Percentiles rank a stretch among this genome's conserved stretches.
Evolutionary conservation across 2,329 filamentous ascomycete species (phyloP).

Genomic region (Ophiostoma himal-ulmi): DNA sequence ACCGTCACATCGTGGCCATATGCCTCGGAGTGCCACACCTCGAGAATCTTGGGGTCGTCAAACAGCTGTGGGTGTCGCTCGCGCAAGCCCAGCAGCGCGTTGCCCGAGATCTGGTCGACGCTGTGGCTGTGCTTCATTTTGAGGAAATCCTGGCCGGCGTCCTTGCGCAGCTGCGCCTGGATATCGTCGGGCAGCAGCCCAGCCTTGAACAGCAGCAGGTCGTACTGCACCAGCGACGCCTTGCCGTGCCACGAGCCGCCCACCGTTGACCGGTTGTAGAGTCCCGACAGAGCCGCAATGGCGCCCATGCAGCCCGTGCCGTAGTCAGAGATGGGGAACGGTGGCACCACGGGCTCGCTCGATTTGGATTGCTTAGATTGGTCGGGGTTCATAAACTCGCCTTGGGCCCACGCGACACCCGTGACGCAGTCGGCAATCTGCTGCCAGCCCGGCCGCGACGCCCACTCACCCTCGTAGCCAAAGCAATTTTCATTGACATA

Average conservation of each 20-base stretch:
- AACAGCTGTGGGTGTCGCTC: slow-evolving; percentile 51
- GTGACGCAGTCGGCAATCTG: slow-evolving; percentile 51
- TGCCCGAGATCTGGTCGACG: slow-evolving; percentile 59
- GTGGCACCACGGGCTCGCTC: slow-evolving; percentile 59
- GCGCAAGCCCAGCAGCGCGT: slow-evolving; percentile 51
- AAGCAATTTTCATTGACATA: slow-evolving; percentile 49
- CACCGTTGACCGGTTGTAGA: slow-evolving; percentile 55
- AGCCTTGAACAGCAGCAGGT: slow-evolving; percentile 57
- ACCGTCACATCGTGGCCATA: slow-evolving; percentile 38
- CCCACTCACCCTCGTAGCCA: slow-evolving; percentile 50
- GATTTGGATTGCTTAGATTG: slow-evolving; percentile 28
- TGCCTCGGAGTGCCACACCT: slow-evolving; percentile 43
- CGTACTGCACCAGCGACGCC: slow-evolving; percentile 61
- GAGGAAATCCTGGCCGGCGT: slow-evolving; percentile 46
- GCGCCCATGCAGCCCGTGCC: slow-evolving; percentile 67
- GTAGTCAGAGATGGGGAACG: slow-evolving; percentile 60
- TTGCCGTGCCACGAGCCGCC: slow-evolving; percentile 63
- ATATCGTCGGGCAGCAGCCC: slow-evolving; percentile 51
- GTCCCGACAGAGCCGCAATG: slow-evolving; percentile 58
- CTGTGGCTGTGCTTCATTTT: slow-evolving; percentile 53
- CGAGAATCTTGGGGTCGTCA: slow-evolving; percentile 34
- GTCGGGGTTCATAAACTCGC: slow-evolving; percentile 48
- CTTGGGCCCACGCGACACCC: slow-evolving; percentile 57
- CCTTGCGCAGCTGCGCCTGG: slow-evolving; percentile 44
- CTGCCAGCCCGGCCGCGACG: slow-evolving; percentile 45